phyloP scores from a whole-genome alignment of 164 flowering plant species.

The Vitis amurensis region DNA sequence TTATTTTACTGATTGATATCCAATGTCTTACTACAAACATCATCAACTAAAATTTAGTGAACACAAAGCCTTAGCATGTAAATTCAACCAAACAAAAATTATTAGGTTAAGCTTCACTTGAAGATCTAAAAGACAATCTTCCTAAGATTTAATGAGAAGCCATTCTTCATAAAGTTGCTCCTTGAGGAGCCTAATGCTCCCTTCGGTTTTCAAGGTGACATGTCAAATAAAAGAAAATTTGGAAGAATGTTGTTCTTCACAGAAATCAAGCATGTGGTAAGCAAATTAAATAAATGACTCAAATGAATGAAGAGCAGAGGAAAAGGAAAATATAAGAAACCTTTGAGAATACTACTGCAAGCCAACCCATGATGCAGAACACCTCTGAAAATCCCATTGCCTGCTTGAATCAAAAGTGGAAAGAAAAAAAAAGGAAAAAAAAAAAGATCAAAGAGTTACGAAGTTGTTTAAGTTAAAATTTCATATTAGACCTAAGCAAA shows the following conservation, averaged over 20 bases:
- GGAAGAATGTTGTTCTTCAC: too few species aligned
- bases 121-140: too few species aligned
- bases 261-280: too few species aligned
- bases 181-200: background rate
- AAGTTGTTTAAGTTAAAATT: too few species aligned
- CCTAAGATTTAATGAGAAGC: too few species aligned
- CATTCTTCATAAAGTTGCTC: background rate
- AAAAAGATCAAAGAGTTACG: background rate
- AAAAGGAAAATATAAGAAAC: slow-evolving; percentile 6
- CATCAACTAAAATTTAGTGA: background rate
- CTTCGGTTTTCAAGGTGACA: too few species aligned
- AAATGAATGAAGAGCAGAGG: too few species aligned
- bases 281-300: too few species aligned
- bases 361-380: slow-evolving; percentile 25
- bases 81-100: background rate
- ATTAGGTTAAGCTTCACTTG: background rate
- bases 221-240: too few species aligned
- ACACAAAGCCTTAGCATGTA: background rate
- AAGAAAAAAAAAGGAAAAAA: background rate
- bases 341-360: slow-evolving; percentile 23
- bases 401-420: slow-evolving; percentile 13
- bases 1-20: too few species aligned
- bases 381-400: slow-evolving; percentile 27
- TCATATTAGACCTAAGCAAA: too few species aligned
- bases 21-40: too few species aligned